phyloP scores from a whole-genome alignment of 257 asterid genomes.

The Solanum peruvianum region DNA sequence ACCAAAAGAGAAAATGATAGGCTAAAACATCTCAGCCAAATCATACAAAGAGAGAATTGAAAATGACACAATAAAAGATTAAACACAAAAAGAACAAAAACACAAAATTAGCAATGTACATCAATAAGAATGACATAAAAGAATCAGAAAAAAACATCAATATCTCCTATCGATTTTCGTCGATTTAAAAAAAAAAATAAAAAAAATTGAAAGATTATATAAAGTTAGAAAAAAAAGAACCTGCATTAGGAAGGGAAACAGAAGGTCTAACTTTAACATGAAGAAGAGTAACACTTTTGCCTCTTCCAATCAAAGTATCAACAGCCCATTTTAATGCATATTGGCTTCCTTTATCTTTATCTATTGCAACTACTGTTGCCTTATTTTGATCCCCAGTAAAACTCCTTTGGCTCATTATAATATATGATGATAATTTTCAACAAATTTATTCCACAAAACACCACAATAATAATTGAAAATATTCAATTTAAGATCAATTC shows the following conservation, averaged over 20 bases:
- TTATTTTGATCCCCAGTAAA: slow-evolving; percentile 23
- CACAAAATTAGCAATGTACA: neutral
- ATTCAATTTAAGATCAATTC: neutral
- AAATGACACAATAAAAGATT: neutral
- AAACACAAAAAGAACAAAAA: neutral
- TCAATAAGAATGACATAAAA: neutral
- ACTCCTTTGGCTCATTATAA: slow-evolving; percentile 25
- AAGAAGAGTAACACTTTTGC: slow-evolving; percentile 63
- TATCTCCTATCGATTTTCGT: neutral
- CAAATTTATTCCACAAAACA: neutral
- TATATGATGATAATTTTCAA: neutral
- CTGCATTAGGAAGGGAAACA: slow-evolving; percentile 26
- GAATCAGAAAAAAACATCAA: neutral
- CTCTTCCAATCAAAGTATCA: slow-evolving; percentile 61
- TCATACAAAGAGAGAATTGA: neutral
- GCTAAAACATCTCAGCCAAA: neutral
- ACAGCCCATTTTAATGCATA: slow-evolving; percentile 96
- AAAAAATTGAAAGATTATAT: neutral
- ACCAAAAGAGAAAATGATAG: neutral
- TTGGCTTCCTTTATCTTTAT: slow-evolving; percentile 92
- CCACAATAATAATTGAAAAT: neutral
- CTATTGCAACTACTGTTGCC: slow-evolving; percentile 64
- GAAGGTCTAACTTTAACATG: slow-evolving; percentile 45
- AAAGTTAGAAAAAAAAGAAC: neutral
- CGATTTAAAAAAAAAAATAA: neutral